Evolutionary conservation across 352 stramenopile genomes (phyloP).

Genomic region (Phytopythium ostracodes): DNA sequence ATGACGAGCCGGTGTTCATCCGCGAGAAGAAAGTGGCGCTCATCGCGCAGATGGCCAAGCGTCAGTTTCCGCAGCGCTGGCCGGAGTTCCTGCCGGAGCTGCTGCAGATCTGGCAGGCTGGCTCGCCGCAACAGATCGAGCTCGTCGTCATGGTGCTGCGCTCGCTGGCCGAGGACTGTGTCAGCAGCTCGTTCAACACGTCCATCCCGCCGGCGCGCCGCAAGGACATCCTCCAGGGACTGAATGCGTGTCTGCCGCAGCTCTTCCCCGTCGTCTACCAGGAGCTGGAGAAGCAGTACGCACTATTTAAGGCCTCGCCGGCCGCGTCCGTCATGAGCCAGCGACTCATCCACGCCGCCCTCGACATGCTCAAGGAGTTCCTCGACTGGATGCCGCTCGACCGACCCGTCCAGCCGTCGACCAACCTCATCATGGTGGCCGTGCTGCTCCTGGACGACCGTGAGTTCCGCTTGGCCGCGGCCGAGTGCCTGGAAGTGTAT

Average conservation of each 20-base stretch:
- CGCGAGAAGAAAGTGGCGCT: slow-evolving; percentile 79
- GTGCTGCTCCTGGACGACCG: slow-evolving; percentile 48
- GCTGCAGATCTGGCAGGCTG: slow-evolving; percentile 54
- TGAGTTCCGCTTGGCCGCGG: slow-evolving; percentile 49
- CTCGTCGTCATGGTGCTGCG: slow-evolving; percentile 68
- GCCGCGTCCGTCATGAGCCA: slow-evolving; percentile 23
- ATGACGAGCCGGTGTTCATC: slow-evolving; percentile 56
- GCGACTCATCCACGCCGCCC: slow-evolving; percentile 49
- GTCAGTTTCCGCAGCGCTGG: slow-evolving; percentile 82
- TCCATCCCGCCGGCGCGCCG: slow-evolving; percentile 64
- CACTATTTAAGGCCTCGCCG: slow-evolving; percentile 30
- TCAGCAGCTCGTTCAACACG: slow-evolving; percentile 77
- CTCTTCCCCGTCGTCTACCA: slow-evolving; percentile 70
- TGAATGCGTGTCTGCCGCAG: slow-evolving; percentile 66
- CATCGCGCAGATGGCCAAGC: slow-evolving; percentile 67
- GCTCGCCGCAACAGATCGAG: slow-evolving; percentile 45
- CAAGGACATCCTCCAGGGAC: slow-evolving; percentile 76
- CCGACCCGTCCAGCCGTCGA: slow-evolving; percentile 39
- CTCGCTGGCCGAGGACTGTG: slow-evolving; percentile 75
- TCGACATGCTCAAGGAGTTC: slow-evolving; percentile 81
- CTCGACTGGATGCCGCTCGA: slow-evolving; percentile 80
- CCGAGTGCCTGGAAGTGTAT: slow-evolving; percentile 71
- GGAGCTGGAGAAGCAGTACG: slow-evolving; percentile 72
- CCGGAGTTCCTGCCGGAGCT: slow-evolving; percentile 61
- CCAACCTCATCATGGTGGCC: slow-evolving; percentile 64